phyloP scores from a whole-genome alignment of 306 rosid species.

The Albizia julibrissin region DNA sequence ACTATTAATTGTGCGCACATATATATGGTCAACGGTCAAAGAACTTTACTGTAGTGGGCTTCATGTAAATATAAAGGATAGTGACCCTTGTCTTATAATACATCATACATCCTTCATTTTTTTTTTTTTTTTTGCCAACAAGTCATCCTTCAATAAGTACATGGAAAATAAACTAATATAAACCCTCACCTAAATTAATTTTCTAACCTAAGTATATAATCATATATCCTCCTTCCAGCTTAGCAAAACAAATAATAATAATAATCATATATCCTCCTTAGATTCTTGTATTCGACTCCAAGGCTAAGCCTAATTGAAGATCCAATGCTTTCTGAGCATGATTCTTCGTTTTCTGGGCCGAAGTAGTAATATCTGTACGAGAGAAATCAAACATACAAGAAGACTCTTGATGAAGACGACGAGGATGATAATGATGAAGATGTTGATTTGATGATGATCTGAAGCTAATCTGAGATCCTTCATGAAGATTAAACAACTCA shows the following conservation, averaged over 20 bases:
- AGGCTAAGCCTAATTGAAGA: slow-evolving; percentile 72
- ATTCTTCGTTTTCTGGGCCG: slow-evolving; percentile 55
- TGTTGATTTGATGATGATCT: slow-evolving; percentile 36
- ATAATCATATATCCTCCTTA: slow-evolving; percentile 34
- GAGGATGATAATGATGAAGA: background rate
- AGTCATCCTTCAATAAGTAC: slow-evolving; percentile 28
- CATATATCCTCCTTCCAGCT: background rate
- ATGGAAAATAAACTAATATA: background rate
- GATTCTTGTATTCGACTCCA: slow-evolving; percentile 45
- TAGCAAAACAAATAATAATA: no score
- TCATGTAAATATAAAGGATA: background rate
- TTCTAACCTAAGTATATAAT: slow-evolving; percentile 26
- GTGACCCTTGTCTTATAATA: background rate
- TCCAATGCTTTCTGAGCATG: slow-evolving; percentile 66
- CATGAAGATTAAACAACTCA: slow-evolving; percentile 39
- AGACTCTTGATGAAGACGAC: background rate
- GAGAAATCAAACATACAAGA: slow-evolving; percentile 60
- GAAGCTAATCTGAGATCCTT: slow-evolving; percentile 74
- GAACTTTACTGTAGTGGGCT: background rate
- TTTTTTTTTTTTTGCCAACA: no score
- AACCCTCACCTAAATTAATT: background rate
- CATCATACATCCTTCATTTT: slow-evolving; percentile 26
- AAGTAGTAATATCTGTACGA: slow-evolving; percentile 25
- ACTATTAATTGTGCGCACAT: no score
- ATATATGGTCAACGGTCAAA: background rate